Evolutionary conservation across 257 asterid species (phyloP).

Genomic region (Lithospermum erythrorhizon): DNA sequence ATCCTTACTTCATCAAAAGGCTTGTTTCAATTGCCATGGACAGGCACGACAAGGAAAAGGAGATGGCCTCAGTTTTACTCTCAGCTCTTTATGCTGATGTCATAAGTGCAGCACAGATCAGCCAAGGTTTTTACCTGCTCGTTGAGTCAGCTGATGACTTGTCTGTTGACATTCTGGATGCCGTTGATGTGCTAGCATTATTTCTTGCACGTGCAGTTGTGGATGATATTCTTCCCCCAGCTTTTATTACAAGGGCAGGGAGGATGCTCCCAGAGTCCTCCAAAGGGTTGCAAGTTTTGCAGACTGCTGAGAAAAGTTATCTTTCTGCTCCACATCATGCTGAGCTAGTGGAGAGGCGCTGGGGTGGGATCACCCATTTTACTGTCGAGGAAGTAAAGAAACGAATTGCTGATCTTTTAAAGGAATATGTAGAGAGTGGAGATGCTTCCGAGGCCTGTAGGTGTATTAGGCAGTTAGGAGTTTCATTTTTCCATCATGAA

Average conservation of each 20-base stretch:
- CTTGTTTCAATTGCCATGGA: slow-evolving; percentile 96
- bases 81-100: slow-evolving; percentile 87
- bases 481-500: slow-evolving; percentile 91
- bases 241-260: slow-evolving; percentile 70
- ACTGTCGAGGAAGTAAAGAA: slow-evolving; percentile 91
- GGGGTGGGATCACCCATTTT: slow-evolving; percentile 99
- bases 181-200: slow-evolving; percentile 79
- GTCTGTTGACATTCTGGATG: slow-evolving; percentile 78
- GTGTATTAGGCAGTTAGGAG: slow-evolving; percentile 85
- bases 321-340: slow-evolving; percentile 99
- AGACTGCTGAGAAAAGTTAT: slow-evolving; percentile 83
- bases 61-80: slow-evolving; percentile 95
- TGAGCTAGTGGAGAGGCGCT: slow-evolving; percentile 84
- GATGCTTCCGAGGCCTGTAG: slow-evolving; percentile 90
- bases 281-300: slow-evolving; percentile 68
- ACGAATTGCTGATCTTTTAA: slow-evolving; percentile 73
- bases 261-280: slow-evolving; percentile 64
- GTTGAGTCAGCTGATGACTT: slow-evolving; percentile 94
- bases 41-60: slow-evolving; percentile 90
- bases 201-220: slow-evolving; percentile 93
- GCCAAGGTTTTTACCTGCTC: slow-evolving; percentile 75
- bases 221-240: slow-evolving; percentile 91
- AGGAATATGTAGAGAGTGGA: slow-evolving; percentile 80
- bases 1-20: slow-evolving; percentile 84
- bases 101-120: slow-evolving; percentile 57